These are phyloP conservation scores for Fusarium begoniae DNA, from an alignment of 2,329 filamentous ascomycete species.

Conservation along the genomic window DNA sequence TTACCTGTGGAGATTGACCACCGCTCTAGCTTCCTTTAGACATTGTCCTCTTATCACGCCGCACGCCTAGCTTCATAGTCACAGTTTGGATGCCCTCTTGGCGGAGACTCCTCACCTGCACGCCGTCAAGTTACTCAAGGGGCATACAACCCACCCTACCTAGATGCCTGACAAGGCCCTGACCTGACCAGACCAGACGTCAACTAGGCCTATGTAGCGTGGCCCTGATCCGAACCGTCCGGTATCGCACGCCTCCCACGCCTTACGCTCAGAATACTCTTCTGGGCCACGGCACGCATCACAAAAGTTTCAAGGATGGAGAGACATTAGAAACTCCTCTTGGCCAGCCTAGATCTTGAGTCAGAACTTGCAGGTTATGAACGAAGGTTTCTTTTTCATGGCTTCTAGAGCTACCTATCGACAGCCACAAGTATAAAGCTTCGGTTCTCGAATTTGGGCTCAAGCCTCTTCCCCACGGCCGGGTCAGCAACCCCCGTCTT, in stretches of 20 bases:
- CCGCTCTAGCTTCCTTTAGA: conserved; percentile 19
- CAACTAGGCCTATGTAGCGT: conserved; percentile 15
- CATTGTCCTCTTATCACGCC: conserved; percentile 14
- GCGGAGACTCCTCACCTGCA: conserved; percentile 22
- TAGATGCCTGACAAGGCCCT: conserved; percentile 22
- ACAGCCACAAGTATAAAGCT: not conserved
- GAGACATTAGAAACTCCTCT: not conserved
- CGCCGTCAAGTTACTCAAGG: conserved; percentile 18
- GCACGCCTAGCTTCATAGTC: conserved; percentile 24
- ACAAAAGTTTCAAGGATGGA: not conserved
- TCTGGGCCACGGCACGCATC: not conserved
- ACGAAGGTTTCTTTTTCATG: not conserved
- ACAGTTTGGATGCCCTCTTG: conserved; percentile 22
- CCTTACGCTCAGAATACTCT: conserved; percentile 6
- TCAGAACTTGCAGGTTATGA: not conserved
- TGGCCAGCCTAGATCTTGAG: not conserved
- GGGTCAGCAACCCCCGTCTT: conserved; percentile 15
- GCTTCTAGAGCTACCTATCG: not conserved
- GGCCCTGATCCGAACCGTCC: conserved; percentile 26
- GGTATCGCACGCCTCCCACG: conserved; percentile 28
- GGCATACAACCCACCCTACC: conserved; percentile 15
- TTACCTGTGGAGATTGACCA: conserved; percentile 29
- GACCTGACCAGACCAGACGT: conserved; percentile 28
- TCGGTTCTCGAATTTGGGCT: conserved; percentile 11
- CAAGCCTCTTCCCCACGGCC: conserved; percentile 15